Percentiles rank a stretch among this genome's conserved stretches.
Evolutionary conservation across 441 rosid genomes (phyloP).

Genomic region (Heliophila coronopifolia): DNA sequence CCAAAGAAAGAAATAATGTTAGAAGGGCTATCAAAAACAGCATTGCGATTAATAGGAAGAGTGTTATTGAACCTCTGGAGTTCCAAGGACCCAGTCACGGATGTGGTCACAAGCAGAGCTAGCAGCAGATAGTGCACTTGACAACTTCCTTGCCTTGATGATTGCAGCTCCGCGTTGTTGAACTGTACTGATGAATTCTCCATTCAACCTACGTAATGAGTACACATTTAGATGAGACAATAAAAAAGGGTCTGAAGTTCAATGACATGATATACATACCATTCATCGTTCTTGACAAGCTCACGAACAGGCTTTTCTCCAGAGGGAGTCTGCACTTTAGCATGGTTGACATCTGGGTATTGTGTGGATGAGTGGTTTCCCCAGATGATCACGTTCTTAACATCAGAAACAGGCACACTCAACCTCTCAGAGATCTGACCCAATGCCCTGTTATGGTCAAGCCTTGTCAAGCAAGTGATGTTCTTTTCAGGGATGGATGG

Average conservation of each 20-base stretch:
- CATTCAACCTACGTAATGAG: constrained; percentile 39
- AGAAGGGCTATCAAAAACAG: background rate
- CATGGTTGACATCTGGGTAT: constrained; percentile 86
- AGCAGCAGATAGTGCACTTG: constrained; percentile 85
- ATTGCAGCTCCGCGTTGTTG: constrained; percentile 94
- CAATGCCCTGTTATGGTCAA: constrained; percentile 84
- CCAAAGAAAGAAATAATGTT: constrained; percentile 1
- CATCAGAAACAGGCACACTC: constrained; percentile 63
- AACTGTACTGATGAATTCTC: constrained; percentile 65
- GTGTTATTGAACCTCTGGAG: constrained; percentile 55
- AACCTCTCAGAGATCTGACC: constrained; percentile 75
- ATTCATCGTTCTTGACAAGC: constrained; percentile 66
- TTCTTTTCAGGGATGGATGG: constrained; percentile 77
- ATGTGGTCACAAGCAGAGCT: constrained; percentile 92
- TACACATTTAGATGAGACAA: background rate
- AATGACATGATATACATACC: constrained; percentile 11
- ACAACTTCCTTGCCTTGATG: constrained; percentile 75
- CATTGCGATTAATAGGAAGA: background rate
- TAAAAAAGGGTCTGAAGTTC: background rate
- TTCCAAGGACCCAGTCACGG: constrained; percentile 93
- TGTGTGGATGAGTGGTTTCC: constrained; percentile 88
- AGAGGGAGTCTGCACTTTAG: constrained; percentile 52
- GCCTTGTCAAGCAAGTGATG: constrained; percentile 77
- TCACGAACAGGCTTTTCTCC: constrained; percentile 65
- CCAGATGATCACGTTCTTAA: constrained; percentile 82